Base-by-base conservation (phyloP, 108 stramenopile genomes). In the Phaeodactylum tricornutum region DNA sequence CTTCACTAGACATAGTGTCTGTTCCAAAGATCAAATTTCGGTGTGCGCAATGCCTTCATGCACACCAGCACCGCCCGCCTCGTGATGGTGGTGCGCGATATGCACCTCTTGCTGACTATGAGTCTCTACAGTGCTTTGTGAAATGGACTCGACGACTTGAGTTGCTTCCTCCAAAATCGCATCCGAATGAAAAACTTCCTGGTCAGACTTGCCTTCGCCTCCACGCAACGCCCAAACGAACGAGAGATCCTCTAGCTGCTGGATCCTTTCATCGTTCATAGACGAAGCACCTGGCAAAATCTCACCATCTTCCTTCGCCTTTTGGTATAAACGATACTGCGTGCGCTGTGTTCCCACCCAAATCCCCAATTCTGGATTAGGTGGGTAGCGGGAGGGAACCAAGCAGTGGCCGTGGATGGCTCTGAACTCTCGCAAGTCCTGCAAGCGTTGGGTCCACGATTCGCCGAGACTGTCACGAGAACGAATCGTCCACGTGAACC, bases 181-280 rank as follows among this genome's bases (percentile, higher is more conserved):
- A n/a, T n/a, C n/a, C n/a, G n/a, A n/a, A n/a, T n/a, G n/a, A n/a
- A n/a, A n/a, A n/a, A n/a, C n/a, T n/a, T n/a, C n/a, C n/a, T n/a
- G n/a, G n/a, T n/a, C n/a, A n/a, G n/a, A n/a, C n/a, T 70, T 75
- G 28, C 54, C 43, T 65, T 67, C 68, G 29, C 66, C 64, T 29
- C 64, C 69, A 17, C 74, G 55, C 39, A 84, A 52, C 9, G 71
- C 67, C 84, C 84, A 85, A 26, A 76, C 72, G 59, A 85, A 85
- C 1, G 79, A 74, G 26, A 85, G 48, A 9, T 54, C 46, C 53
- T 85, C 65, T 8, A 85, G 60, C 21, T 66, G 57, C 36, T 43
- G 51, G 41, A 83, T 74, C 30, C 79, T 64, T 5, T 80, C 81
- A n/a, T 75, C 60, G 9, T 66, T 69, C 15, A 75, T 47, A 12